Evolutionary conservation across 257 asterid genomes (phyloP).

Genomic region (Gentiana straminea): DNA sequence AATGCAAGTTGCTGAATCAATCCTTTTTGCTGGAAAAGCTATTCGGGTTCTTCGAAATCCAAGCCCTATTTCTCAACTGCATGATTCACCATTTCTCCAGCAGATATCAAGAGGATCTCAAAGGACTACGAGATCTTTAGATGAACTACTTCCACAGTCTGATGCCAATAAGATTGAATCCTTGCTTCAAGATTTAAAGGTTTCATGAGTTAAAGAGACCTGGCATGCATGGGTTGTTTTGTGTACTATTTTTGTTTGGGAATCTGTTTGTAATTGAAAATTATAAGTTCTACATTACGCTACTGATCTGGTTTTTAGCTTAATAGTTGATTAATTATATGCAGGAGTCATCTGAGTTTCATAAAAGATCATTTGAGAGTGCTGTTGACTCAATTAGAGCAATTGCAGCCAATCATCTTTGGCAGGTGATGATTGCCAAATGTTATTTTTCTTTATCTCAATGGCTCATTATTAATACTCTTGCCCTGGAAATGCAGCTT

Average conservation of each 20-base stretch:
- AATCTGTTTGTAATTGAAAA: neutral
- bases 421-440: conserved; percentile 62
- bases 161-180: conserved; percentile 88
- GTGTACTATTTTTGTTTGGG: neutral
- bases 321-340: conserved; percentile 18
- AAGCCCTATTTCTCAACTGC: conserved; percentile 46
- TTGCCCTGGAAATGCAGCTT: conserved; percentile 52
- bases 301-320: neutral
- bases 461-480: conserved; percentile 11
- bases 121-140: conserved; percentile 50
- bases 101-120: conserved; percentile 55
- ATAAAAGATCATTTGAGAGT: conserved; percentile 83
- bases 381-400: conserved; percentile 68
- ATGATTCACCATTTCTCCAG: conserved; percentile 41
- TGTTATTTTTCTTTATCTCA: conserved; percentile 12
- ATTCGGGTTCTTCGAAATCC: conserved; percentile 93
- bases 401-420: conserved; percentile 97
- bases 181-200: conserved; percentile 90
- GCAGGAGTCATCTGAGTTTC: conserved; percentile 92
- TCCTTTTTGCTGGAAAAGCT: conserved; percentile 97
- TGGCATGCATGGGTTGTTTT: neutral
- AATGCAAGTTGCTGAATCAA: conserved; percentile 69
- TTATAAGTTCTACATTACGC: neutral
- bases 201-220: conserved; percentile 14
- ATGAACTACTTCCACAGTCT: conserved; percentile 83